Conservation (phyloP, 768 basidiomycete genomes). For the Mycena galopus region DNA sequence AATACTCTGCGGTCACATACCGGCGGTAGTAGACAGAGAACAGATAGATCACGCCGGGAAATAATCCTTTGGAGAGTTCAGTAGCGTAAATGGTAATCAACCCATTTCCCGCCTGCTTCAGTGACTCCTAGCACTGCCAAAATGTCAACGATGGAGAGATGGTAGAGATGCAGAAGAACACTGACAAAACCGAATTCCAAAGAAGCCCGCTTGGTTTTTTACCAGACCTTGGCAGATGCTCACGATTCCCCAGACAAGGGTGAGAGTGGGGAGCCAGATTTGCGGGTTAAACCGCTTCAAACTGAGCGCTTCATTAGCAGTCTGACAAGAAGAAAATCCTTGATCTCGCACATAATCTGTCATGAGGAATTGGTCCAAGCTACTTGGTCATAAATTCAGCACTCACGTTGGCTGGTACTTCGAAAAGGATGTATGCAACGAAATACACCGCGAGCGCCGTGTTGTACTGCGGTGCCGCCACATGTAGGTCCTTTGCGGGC, state of each 20-base stretch:
- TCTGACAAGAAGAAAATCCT: not conserved
- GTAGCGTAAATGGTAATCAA: not conserved
- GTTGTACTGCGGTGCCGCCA: conserved; percentile 66
- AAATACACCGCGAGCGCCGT: conserved; percentile 72
- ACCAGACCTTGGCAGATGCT: conserved; percentile 69
- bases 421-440: conserved; percentile 71
- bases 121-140: conserved; percentile 66
- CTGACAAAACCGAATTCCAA: conserved; percentile 67
- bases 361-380: not conserved
- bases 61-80: conserved; percentile 42
- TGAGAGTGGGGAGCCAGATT: conserved; percentile 72
- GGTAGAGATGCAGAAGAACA: conserved; percentile 14
- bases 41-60: conserved; percentile 69
- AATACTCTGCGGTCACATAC: conserved; percentile 34
- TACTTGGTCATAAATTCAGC: not conserved
- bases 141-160: not conserved
- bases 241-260: conserved; percentile 69
- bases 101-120: conserved; percentile 61
- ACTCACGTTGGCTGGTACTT: conserved; percentile 70
- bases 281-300: conserved; percentile 72
- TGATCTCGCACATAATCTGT: conserved; percentile 56
- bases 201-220: conserved; percentile 64
- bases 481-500: conserved; percentile 59
- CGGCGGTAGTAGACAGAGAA: conserved; percentile 72
- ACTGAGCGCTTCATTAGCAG: conserved; percentile 43